A percentile compares a stretch with the other conserved stretches of the same genome.
phyloP scores from a whole-genome alignment of 352 stramenopile species.

The Pythium oligandrum region DNA sequence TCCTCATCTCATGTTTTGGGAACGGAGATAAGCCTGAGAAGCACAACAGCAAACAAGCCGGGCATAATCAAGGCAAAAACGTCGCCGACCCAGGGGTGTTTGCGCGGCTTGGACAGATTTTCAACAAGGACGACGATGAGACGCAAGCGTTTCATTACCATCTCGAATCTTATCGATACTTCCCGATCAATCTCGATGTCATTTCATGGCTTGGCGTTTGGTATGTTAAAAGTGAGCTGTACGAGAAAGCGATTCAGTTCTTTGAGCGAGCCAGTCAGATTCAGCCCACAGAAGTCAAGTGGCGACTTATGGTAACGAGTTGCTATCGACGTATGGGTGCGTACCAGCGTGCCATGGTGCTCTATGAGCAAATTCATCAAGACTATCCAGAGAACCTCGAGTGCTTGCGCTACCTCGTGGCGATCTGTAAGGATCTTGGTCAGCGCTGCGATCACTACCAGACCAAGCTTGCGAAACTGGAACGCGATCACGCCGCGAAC shows the following conservation, averaged over 20 bases:
- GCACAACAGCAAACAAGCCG: conserved; percentile 20
- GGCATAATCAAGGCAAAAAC: conserved; percentile 38
- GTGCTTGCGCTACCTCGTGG: conserved; percentile 88
- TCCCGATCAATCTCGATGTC: conserved; percentile 95
- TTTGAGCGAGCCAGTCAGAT: conserved; percentile 94
- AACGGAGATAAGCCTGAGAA: conserved; percentile 58
- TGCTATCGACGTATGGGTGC: conserved; percentile 94
- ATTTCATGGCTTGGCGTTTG: conserved; percentile 96
- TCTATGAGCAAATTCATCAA: conserved; percentile 94
- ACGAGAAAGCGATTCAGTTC: conserved; percentile 96
- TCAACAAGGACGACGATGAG: conserved; percentile 92
- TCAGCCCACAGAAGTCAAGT: conserved; percentile 95
- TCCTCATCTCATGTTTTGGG: conserved; percentile 90
- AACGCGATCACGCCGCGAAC: conserved; percentile 51
- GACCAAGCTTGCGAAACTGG: conserved; percentile 88
- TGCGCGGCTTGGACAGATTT: conserved; percentile 91
- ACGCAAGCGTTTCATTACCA: conserved; percentile 95
- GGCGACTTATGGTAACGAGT: conserved; percentile 95
- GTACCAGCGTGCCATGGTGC: conserved; percentile 88
- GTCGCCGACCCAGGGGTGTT: conserved; percentile 76
- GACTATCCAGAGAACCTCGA: conserved; percentile 94
- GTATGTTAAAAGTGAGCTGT: conserved; percentile 97
- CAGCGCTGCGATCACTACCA: conserved; percentile 92
- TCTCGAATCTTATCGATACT: conserved; percentile 93
- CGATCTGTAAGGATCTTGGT: conserved; percentile 93